These are phyloP conservation scores for Huntiella bhutanensis DNA, from an alignment of 2,329 filamentous ascomycete species.

Conservation along the genomic window DNA sequence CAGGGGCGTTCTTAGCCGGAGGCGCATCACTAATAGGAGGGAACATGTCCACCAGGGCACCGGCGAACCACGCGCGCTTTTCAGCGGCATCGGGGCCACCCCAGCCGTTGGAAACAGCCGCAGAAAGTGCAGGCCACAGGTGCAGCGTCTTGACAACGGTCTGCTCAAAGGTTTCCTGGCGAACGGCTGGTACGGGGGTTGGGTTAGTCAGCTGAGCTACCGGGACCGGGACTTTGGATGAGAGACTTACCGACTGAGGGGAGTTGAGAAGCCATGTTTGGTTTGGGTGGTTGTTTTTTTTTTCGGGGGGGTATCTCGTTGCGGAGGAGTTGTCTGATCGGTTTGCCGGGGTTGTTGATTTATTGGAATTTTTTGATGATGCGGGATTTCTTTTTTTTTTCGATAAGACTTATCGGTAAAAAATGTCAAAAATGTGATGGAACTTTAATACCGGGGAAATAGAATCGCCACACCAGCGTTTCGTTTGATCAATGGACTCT, in stretches of 20 bases:
- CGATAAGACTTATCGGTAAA: too few relatives aligned
- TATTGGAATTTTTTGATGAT: too few relatives aligned
- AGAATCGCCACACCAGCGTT: too few relatives aligned
- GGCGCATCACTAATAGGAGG: slow-evolving; percentile 36
- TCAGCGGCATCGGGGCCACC: slow-evolving; percentile 65
- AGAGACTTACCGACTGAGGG: slow-evolving; percentile 2
- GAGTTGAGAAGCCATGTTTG: slow-evolving; percentile 1
- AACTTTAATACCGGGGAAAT: too few relatives aligned
- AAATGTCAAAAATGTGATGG: too few relatives aligned
- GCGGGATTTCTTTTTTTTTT: too few relatives aligned
- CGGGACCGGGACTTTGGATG: neutral
- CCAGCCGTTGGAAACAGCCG: slow-evolving; percentile 75
- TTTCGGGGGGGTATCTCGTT: too few relatives aligned
- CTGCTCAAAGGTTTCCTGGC: slow-evolving; percentile 59
- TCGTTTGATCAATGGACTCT: too few relatives aligned
- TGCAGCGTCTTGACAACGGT: slow-evolving; percentile 69
- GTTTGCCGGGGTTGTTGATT: too few relatives aligned
- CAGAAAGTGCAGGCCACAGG: slow-evolving; percentile 72
- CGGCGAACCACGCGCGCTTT: slow-evolving; percentile 94
- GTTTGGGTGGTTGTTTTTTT: neutral
- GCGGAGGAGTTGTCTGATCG: too few relatives aligned
- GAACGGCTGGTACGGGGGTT: slow-evolving; percentile 24
- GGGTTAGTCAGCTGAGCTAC: neutral
- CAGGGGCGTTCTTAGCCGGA: slow-evolving; percentile 14
- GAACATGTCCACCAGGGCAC: slow-evolving; percentile 68